Evolutionary conservation across 2,329 filamentous ascomycete species (phyloP).

Genomic region (Chrysoporthe deuterocubensis): DNA sequence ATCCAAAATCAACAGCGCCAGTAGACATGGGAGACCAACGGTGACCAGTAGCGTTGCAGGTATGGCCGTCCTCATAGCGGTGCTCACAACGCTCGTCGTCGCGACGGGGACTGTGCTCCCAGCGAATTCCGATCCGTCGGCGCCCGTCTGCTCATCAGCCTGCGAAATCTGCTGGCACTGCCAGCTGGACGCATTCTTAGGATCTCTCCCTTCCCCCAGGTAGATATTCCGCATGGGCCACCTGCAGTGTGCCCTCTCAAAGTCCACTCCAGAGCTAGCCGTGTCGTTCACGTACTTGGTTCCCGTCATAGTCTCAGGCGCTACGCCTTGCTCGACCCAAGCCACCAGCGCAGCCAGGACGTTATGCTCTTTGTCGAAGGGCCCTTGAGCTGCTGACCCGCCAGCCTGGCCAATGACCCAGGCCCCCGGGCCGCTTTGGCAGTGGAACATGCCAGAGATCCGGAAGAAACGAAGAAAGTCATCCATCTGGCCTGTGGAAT

Average conservation of each 20-base stretch:
- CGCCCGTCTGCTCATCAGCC: constrained; percentile 8
- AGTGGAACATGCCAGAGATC: constrained; percentile 57
- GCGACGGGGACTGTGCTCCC: background rate
- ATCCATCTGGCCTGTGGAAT: constrained; percentile 41
- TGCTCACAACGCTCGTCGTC: background rate
- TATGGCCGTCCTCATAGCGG: background rate
- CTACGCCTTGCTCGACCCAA: constrained; percentile 50
- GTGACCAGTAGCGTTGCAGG: background rate
- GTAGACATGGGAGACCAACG: background rate
- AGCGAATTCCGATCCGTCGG: background rate
- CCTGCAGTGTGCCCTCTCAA: constrained; percentile 30
- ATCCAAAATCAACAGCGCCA: too few relatives aligned
- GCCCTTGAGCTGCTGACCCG: constrained; percentile 25
- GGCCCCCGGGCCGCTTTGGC: constrained; percentile 49
- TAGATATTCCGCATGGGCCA: constrained; percentile 30
- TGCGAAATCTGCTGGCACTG: constrained; percentile 14
- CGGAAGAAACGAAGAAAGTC: constrained; percentile 55
- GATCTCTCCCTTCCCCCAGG: constrained; percentile 22
- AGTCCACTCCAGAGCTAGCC: constrained; percentile 21
- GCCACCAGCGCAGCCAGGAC: constrained; percentile 49
- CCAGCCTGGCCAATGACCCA: constrained; percentile 36
- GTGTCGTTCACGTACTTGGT: constrained; percentile 29
- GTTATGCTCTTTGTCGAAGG: constrained; percentile 45
- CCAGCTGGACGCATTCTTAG: constrained; percentile 31
- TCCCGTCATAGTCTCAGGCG: constrained; percentile 42